phyloP scores from a whole-genome alignment of 129 eudicot genomes.

The Centella asiatica region DNA sequence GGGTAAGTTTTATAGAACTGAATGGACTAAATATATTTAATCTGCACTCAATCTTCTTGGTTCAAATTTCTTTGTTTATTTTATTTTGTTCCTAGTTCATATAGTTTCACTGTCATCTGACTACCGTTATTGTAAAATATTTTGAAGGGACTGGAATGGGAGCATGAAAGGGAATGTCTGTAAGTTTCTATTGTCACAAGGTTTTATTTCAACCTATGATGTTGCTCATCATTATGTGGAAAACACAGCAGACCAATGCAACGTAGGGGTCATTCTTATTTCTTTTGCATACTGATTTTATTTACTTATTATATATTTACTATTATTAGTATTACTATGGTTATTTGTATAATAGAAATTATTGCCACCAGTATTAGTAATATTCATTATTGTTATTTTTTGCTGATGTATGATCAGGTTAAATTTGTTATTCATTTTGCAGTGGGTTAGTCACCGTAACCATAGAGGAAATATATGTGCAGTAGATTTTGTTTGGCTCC shows the following conservation, averaged over 20 bases:
- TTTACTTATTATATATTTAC: no score
- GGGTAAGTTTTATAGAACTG: constrained; percentile 13
- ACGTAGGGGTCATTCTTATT: constrained; percentile 2
- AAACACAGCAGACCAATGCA: neutral
- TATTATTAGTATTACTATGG: no score
- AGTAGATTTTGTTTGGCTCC: constrained; percentile 28
- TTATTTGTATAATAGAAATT: no score
- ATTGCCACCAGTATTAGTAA: no score
- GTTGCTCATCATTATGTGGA: constrained; percentile 1
- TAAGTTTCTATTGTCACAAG: constrained; percentile 24
- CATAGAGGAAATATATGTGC: constrained; percentile 26
- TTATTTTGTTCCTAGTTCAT: neutral
- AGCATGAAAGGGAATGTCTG: constrained; percentile 29
- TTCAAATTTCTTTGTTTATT: neutral
- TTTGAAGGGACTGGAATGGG: constrained; percentile 29
- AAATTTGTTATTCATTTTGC: constrained; percentile 1
- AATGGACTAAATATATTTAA: neutral
- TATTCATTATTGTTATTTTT: no score
- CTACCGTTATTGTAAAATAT: neutral
- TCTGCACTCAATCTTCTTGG: neutral
- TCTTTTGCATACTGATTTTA: neutral
- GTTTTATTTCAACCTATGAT: constrained; percentile 22
- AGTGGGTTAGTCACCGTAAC: constrained; percentile 31
- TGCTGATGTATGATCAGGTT: no score
- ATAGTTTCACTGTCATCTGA: neutral